Evolutionary conservation across 768 basidiomycete species (phyloP).

Genomic region (Hortiboletus campestris): DNA sequence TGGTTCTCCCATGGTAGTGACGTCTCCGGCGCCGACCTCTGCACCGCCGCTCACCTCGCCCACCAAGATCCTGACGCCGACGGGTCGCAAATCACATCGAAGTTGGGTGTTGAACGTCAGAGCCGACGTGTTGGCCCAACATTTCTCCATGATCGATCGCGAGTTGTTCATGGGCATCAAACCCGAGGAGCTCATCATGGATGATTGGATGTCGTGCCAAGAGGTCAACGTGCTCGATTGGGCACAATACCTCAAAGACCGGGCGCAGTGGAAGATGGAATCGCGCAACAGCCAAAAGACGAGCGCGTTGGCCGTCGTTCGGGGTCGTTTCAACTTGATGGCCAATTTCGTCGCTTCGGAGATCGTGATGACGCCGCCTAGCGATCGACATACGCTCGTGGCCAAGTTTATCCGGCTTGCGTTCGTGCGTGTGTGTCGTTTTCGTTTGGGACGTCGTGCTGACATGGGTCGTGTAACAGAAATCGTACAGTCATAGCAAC

Average conservation of each 20-base stretch:
- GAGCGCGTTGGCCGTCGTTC: constrained; percentile 68
- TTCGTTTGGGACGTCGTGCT: not conserved
- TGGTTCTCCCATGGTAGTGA: constrained; percentile 23
- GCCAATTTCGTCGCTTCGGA: constrained; percentile 80
- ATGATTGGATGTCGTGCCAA: constrained; percentile 62
- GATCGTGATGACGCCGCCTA: constrained; percentile 69
- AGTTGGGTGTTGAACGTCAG: constrained; percentile 70
- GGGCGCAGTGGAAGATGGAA: constrained; percentile 66
- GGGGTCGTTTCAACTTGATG: constrained; percentile 83
- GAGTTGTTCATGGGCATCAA: constrained; percentile 82
- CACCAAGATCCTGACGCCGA: constrained; percentile 36
- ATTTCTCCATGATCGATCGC: constrained; percentile 86
- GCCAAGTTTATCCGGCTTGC: constrained; percentile 84
- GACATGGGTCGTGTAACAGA: constrained; percentile 42
- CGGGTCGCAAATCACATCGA: constrained; percentile 50
- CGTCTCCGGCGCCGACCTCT: constrained; percentile 8
- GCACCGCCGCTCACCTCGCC: constrained; percentile 25
- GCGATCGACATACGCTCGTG: constrained; percentile 62
- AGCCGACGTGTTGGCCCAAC: constrained; percentile 64
- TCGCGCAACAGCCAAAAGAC: constrained; percentile 57
- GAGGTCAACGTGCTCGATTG: constrained; percentile 77
- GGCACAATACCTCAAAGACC: constrained; percentile 76
- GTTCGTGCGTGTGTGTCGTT: constrained; percentile 51
- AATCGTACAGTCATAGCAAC: constrained; percentile 75
- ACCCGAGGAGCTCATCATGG: constrained; percentile 83